These are phyloP conservation scores for Crithidia brevicula DNA, from an alignment of 208 protist genomes.

Conservation along the genomic window DNA sequence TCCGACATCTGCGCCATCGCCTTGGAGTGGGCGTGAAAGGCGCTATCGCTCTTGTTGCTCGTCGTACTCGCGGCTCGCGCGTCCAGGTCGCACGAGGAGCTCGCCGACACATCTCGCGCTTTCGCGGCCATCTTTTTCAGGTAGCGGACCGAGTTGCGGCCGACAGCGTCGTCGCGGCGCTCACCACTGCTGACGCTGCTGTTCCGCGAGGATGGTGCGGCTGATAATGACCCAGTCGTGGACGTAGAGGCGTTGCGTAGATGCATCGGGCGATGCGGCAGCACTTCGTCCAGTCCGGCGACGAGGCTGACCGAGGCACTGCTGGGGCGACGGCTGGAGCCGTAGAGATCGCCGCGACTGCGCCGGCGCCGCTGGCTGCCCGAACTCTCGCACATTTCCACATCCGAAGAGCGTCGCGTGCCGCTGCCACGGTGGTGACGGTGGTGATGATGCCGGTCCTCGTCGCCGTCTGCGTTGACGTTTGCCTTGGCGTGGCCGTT, in stretches of 20 bases:
- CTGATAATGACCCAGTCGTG: neutral
- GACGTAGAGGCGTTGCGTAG: constrained; percentile 21
- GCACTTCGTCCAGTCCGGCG: constrained; percentile 17
- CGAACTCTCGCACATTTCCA: neutral
- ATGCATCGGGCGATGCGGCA: constrained; percentile 7
- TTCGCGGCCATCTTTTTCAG: constrained; percentile 31
- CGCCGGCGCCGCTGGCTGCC: constrained; percentile 17
- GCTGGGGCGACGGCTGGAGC: neutral
- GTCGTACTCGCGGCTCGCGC: neutral
- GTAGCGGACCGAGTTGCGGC: constrained; percentile 19
- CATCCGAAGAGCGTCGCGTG: neutral
- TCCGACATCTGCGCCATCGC: neutral
- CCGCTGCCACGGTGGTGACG: neutral
- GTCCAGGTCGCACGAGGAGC: constrained; percentile 27
- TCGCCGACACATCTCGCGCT: constrained; percentile 21
- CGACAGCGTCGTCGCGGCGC: constrained; percentile 7
- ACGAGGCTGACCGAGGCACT: constrained; percentile 22
- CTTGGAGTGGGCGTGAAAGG: constrained; percentile 3
- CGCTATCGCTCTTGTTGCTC: neutral
- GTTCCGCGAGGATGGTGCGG: constrained; percentile 23
- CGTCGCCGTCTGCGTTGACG: neutral
- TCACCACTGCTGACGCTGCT: constrained; percentile 24
- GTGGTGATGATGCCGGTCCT: neutral
- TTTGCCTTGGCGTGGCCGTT: neutral
- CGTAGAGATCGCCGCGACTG: constrained; percentile 10